Evolutionary conservation across 768 basidiomycete genomes (phyloP).

Genomic region (Aureoboletus auriporus): DNA sequence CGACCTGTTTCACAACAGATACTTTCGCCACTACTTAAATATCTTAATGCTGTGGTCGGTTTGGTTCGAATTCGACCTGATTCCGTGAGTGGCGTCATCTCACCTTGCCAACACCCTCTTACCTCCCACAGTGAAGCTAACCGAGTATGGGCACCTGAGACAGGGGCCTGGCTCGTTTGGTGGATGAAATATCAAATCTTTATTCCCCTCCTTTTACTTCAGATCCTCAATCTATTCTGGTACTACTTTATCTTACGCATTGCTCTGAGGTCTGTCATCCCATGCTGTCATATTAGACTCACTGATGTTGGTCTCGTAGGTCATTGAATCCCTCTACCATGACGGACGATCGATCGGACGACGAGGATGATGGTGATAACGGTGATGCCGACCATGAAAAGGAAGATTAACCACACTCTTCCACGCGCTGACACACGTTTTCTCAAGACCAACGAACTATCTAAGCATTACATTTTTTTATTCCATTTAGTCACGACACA

Average conservation of each 20-base stretch:
- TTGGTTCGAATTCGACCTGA: slow-evolving; percentile 68
- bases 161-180: slow-evolving; percentile 63
- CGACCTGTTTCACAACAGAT: slow-evolving; percentile 42
- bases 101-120: neutral
- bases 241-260: slow-evolving; percentile 82
- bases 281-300: neutral
- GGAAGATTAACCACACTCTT: slow-evolving; percentile 23
- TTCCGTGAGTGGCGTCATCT: slow-evolving; percentile 55
- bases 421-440: neutral
- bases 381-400: slow-evolving; percentile 26
- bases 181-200: slow-evolving; percentile 90
- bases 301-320: slow-evolving; percentile 33
- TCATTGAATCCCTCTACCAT: slow-evolving; percentile 44
- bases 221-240: slow-evolving; percentile 91
- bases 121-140: slow-evolving; percentile 42
- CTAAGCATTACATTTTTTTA: slow-evolving; percentile 1
- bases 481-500: slow-evolving; percentile 5
- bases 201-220: slow-evolving; percentile 66
- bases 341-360: slow-evolving; percentile 79
- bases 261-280: slow-evolving; percentile 53
- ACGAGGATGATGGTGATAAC: slow-evolving; percentile 52
- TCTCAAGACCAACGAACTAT: slow-evolving; percentile 1
- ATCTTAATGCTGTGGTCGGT: slow-evolving; percentile 84
- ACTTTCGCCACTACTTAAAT: slow-evolving; percentile 93
- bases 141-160: slow-evolving; percentile 53